These are phyloP conservation scores for Marasmius tenuissimus DNA, from an alignment of 1,284 basidiomycete species.

Conservation along the genomic window DNA sequence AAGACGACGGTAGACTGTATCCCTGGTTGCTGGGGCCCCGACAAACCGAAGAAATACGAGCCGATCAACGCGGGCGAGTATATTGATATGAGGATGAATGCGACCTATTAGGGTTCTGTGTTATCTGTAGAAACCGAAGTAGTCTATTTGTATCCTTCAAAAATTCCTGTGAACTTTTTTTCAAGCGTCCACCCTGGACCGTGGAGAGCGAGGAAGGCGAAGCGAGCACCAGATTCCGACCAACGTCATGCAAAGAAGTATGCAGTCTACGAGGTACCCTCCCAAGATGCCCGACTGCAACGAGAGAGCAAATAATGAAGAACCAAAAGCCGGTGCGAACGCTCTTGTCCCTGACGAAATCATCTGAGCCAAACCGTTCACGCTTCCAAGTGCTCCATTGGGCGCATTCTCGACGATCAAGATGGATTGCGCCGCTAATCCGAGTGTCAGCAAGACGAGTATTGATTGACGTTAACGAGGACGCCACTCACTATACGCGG, in stretches of 20 bases:
- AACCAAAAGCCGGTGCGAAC: constrained; percentile 10
- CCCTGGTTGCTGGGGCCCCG: constrained; percentile 47
- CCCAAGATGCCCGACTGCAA: constrained; percentile 1
- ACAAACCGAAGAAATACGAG: constrained; percentile 39
- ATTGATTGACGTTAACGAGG: not conserved
- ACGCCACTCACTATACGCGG: constrained; percentile 5
- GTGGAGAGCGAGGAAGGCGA: constrained; percentile 4
- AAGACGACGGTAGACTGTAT: constrained; percentile 44
- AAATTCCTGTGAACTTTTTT: not conserved
- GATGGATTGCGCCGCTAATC: constrained; percentile 3
- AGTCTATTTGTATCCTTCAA: too few relatives aligned
- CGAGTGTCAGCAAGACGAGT: not conserved
- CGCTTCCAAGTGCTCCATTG: constrained; percentile 16
- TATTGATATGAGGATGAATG: constrained; percentile 1
- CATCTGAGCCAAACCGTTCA: constrained; percentile 23
- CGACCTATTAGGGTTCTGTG: not conserved
- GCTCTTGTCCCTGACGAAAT: constrained; percentile 11
- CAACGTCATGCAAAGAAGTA: constrained; percentile 5
- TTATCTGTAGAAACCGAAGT: too few relatives aligned
- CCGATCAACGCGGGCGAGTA: constrained; percentile 26
- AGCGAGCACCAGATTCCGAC: constrained; percentile 3
- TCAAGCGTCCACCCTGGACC: not conserved
- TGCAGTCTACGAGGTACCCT: constrained; percentile 6
- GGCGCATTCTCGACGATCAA: constrained; percentile 8
- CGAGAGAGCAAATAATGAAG: constrained; percentile 8